Percentiles rank a stretch among this genome's conserved stretches.
phyloP scores from a whole-genome alignment of 352 stramenopile species.

The Achlya hypogyna region DNA sequence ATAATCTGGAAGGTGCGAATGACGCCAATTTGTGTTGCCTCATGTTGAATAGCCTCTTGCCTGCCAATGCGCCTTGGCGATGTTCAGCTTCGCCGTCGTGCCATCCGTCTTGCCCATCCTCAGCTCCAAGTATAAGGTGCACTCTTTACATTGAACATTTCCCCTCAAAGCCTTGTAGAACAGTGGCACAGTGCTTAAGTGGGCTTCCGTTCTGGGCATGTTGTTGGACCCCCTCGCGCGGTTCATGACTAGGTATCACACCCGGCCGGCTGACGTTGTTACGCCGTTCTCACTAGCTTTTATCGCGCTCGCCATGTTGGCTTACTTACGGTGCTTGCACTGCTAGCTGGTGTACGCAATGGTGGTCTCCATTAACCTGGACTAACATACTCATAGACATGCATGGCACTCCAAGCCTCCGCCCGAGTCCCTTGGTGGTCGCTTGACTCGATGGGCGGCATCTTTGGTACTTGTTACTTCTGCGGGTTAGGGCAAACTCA shows the following conservation, averaged over 20 bases:
- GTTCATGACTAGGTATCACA: conserved; percentile 25
- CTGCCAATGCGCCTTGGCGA: conserved; percentile 43
- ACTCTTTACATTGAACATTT: neutral
- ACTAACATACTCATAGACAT: neutral
- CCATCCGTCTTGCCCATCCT: conserved; percentile 61
- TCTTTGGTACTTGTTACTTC: neutral
- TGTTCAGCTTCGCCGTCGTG: conserved; percentile 53
- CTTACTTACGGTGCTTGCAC: neutral
- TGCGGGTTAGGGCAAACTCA: neutral
- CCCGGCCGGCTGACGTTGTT: neutral
- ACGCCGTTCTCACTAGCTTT: conserved; percentile 16
- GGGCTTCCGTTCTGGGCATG: conserved; percentile 25
- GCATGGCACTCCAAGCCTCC: neutral
- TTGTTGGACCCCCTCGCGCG: conserved; percentile 41
- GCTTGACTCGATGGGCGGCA: neutral
- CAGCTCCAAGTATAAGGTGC: conserved; percentile 58
- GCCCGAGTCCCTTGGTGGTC: neutral
- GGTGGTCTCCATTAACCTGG: neutral
- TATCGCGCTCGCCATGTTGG: neutral
- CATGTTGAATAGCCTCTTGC: conserved; percentile 25
- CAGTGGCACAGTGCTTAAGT: conserved; percentile 1
- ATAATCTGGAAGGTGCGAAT: neutral
- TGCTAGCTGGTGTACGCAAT: neutral
- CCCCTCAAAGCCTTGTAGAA: neutral
- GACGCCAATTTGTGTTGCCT: neutral